Percentiles rank a stretch among this genome's conserved stretches.
These are phyloP conservation scores for Penicillium sp. DNA, from an alignment of 2,329 filamentous ascomycete genomes.

Conservation along the genomic window DNA sequence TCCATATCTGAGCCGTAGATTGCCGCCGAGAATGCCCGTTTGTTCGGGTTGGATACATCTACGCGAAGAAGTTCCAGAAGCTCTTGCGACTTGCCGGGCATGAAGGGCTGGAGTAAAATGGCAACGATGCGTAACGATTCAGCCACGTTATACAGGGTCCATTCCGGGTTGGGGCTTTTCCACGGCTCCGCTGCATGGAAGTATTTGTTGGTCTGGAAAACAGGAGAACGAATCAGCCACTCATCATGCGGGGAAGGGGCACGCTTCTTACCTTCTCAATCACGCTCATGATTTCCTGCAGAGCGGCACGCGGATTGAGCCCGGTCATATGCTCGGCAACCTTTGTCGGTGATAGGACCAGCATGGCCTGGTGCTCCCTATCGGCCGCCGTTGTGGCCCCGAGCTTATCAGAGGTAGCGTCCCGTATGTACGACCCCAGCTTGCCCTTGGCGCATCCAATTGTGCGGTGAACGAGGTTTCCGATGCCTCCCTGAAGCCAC, in stretches of 20 bases:
- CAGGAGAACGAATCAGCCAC: slow-evolving; percentile 9
- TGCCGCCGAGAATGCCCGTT: slow-evolving; percentile 61
- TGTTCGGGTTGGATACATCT: slow-evolving; percentile 41
- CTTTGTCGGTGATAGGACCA: slow-evolving; percentile 39
- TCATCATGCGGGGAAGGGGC: slow-evolving; percentile 10
- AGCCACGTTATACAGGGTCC: slow-evolving; percentile 62
- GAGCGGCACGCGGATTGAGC: slow-evolving; percentile 59
- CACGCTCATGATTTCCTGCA: slow-evolving; percentile 59
- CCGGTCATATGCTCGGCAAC: slow-evolving; percentile 57
- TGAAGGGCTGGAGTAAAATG: slow-evolving; percentile 85
- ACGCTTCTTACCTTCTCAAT: slow-evolving; percentile 52
- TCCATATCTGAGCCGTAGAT: slow-evolving; percentile 57
- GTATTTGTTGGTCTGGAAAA: slow-evolving; percentile 58
- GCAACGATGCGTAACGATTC: slow-evolving; percentile 74
- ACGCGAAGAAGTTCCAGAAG: slow-evolving; percentile 78
- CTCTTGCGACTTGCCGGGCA: slow-evolving; percentile 68
- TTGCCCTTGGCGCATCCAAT: slow-evolving; percentile 65
- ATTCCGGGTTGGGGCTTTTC: slow-evolving; percentile 51
- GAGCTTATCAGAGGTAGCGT: slow-evolving; percentile 28
- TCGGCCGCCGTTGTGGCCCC: slow-evolving; percentile 28
- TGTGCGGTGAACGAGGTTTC: slow-evolving; percentile 72
- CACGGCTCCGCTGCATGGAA: slow-evolving; percentile 65
- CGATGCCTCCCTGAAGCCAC: slow-evolving; percentile 68
- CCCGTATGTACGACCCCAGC: slow-evolving; percentile 54
- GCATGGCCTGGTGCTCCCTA: slow-evolving; percentile 35